A percentile compares a stretch with the other conserved stretches of the same genome.
Conservation (phyloP, 148 eudicot genomes). For the Rhododendron griersonianum region DNA sequence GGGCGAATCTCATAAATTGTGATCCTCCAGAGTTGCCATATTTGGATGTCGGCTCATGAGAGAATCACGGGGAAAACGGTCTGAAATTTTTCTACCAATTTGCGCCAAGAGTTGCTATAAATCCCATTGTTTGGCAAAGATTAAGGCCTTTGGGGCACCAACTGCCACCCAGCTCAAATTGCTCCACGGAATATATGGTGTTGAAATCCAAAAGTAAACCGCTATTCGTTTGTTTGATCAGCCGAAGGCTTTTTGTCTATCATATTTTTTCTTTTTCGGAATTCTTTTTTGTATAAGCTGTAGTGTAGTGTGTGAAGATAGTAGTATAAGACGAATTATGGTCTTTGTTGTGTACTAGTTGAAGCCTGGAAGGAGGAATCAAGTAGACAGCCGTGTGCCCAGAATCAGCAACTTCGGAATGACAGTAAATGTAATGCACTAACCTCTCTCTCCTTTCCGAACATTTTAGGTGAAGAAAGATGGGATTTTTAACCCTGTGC, state of each 20-base stretch:
- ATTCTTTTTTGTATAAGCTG: conserved; percentile 12
- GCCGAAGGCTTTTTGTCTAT: background rate
- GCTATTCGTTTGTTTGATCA: background rate
- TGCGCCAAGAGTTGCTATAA: background rate
- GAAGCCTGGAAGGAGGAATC: background rate
- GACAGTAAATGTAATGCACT: background rate
- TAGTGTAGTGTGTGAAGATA: background rate
- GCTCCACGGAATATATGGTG: background rate
- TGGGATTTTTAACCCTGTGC: background rate
- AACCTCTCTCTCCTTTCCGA: background rate
- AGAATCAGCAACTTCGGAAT: background rate
- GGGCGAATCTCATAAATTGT: conserved; percentile 64
- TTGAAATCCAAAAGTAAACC: background rate
- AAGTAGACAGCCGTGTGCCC: background rate
- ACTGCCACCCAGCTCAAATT: background rate
- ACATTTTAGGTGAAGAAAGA: background rate
- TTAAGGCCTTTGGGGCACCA: conserved; percentile 1
- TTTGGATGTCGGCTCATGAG: conserved; percentile 31
- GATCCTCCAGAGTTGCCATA: conserved; percentile 60
- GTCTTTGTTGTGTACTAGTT: conserved; percentile 2
- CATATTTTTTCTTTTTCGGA: background rate
- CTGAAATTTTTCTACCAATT: background rate
- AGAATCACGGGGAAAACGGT: background rate
- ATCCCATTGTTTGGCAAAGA: background rate
- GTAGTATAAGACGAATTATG: background rate